Conservation (phyloP, 176 grass and related monocot species). For the Oryza brachyantha region DNA sequence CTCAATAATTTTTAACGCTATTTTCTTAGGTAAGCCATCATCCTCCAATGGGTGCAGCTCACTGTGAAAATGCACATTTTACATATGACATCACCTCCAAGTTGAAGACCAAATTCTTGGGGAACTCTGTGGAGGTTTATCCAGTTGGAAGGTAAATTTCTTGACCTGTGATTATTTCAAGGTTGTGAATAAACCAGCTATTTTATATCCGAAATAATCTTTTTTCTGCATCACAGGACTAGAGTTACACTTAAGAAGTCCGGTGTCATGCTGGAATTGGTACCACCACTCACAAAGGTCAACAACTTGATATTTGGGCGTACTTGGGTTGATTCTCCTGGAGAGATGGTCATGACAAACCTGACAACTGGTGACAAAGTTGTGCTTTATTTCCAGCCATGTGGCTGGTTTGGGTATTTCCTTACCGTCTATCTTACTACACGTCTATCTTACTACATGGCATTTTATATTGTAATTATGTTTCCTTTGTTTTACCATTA, state of each 20-base stretch:
- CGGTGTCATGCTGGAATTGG: constrained; percentile 73
- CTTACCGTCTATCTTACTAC: not conserved
- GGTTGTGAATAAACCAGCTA: not conserved
- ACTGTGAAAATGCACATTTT: constrained; percentile 94
- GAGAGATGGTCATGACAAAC: constrained; percentile 88
- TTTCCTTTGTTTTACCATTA: constrained; percentile 2
- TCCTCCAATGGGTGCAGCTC: constrained; percentile 90
- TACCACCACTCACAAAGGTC: constrained; percentile 77
- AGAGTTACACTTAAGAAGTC: constrained; percentile 82
- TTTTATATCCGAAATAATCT: constrained; percentile 10
- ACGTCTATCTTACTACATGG: not conserved
- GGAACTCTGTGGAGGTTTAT: constrained; percentile 87
- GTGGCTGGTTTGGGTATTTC: constrained; percentile 94
- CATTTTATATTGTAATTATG: not conserved
- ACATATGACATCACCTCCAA: constrained; percentile 96
- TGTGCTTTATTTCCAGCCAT: constrained; percentile 85
- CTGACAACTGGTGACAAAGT: constrained; percentile 90
- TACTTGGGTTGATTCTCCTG: constrained; percentile 79
- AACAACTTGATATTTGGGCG: constrained; percentile 98
- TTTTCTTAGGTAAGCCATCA: constrained; percentile 87
- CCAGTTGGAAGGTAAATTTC: constrained; percentile 82
- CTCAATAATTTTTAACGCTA: not conserved
- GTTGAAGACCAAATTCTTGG: constrained; percentile 95
- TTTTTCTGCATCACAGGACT: constrained; percentile 61
- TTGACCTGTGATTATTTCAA: constrained; percentile 18